phyloP scores from a whole-genome alignment of 2,329 filamentous ascomycete species.

The Colletotrichum sp. region DNA sequence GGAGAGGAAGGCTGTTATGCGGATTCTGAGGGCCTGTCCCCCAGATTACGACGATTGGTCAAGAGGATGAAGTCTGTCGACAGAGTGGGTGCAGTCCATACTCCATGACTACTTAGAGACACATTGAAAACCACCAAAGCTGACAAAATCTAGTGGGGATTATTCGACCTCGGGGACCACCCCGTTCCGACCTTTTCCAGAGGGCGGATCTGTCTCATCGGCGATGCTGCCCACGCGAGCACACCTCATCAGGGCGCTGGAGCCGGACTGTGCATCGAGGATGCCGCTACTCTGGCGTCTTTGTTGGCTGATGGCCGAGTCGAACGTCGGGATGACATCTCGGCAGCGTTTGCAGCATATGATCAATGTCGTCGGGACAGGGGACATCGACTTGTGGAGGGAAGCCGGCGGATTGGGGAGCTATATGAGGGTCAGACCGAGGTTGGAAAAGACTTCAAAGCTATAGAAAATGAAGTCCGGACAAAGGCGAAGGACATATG shows the following conservation, averaged over 20 bases:
- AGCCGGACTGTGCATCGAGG: slow-evolving; percentile 62
- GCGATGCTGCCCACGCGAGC: slow-evolving; percentile 68
- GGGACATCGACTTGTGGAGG: slow-evolving; percentile 53
- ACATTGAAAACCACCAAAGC: neutral
- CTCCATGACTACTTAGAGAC: neutral
- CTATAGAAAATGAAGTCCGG: neutral
- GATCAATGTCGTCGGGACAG: slow-evolving; percentile 52
- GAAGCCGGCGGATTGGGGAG: slow-evolving; percentile 48
- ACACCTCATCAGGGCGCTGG: slow-evolving; percentile 66
- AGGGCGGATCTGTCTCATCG: slow-evolving; percentile 53
- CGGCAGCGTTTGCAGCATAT: slow-evolving; percentile 54
- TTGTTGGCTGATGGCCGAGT: slow-evolving; percentile 49
- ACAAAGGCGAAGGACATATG: neutral
- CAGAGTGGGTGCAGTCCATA: neutral
- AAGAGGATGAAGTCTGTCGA: neutral
- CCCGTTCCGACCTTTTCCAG: slow-evolving; percentile 46
- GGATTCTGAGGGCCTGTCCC: neutral
- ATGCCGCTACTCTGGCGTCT: slow-evolving; percentile 47
- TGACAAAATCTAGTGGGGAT: slow-evolving; percentile 41
- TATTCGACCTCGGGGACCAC: slow-evolving; percentile 50
- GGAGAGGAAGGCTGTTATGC: neutral
- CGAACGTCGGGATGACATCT: slow-evolving; percentile 33
- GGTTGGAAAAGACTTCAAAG: neutral
- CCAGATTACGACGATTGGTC: neutral
- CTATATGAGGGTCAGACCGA: slow-evolving; percentile 49